Conservation (phyloP, 495 filamentous ascomycete species). For the Xylaria sp. region DNA sequence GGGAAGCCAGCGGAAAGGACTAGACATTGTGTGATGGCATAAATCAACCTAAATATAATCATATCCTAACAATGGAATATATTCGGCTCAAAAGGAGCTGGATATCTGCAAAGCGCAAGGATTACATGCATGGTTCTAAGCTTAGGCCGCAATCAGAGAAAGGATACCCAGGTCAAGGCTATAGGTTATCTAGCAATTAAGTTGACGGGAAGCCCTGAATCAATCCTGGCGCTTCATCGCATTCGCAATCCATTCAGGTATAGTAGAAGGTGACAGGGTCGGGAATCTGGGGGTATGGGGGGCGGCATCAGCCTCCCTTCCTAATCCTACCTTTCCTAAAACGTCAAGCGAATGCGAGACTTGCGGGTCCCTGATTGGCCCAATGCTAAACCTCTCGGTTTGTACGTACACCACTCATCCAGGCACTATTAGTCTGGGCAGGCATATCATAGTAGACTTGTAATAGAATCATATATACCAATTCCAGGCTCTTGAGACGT, state of each 20-base stretch:
- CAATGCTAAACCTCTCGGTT: background rate
- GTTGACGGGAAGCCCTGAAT: no score
- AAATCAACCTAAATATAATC: background rate
- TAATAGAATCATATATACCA: background rate
- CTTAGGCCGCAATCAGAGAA: background rate
- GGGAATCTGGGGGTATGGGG: background rate
- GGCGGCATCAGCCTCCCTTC: slow-evolving; percentile 18
- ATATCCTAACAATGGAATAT: background rate
- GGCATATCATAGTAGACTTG: background rate
- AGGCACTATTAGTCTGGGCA: background rate
- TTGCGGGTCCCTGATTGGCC: slow-evolving; percentile 2
- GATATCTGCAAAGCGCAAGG: background rate
- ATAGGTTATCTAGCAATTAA: no score
- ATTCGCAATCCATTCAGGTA: slow-evolving; percentile 19
- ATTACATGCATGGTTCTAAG: background rate
- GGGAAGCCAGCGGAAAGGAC: slow-evolving; percentile 37
- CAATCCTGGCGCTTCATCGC: background rate
- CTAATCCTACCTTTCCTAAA: slow-evolving; percentile 8
- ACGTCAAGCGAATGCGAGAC: slow-evolving; percentile 18
- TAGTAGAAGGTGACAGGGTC: background rate
- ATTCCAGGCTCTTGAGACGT: background rate
- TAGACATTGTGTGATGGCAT: background rate
- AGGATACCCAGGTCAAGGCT: background rate
- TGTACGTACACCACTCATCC: background rate
- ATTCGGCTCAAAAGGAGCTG: background rate